Base-by-base conservation (phyloP, 257 asterid genomes). In the Paraleonurus japonicus region DNA sequence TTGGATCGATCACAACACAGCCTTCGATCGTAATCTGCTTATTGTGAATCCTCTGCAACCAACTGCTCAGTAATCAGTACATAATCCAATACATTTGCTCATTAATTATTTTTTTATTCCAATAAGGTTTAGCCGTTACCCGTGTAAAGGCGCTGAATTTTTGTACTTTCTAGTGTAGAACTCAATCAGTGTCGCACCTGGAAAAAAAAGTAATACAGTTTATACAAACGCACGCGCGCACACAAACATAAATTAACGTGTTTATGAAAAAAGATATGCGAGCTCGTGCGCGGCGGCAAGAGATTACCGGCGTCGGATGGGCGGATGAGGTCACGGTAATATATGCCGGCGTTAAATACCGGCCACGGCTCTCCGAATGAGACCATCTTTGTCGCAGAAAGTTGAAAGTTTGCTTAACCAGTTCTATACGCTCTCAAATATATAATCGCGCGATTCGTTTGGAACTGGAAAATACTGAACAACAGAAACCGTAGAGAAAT, bases 11-110 rank as follows among this genome's bases (percentile, higher is more conserved):
- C 65, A 81, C 92, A 61, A 85, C 85, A 58, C 75, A 58, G 65
- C 93, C 93, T 73, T 87, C 90, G 74, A 91, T 54, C 11, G 83
- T 75, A 66, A 95, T 89, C 92, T 95, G 94, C 81, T 85, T 72
- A 58, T 88, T 88, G 70, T 63, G 81, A 75, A 95, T 89, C 76
- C 99, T 91, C 92, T 91, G 99, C 95, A 95, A 74, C 99, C 98
- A 95, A 74, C 98, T 91, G 92, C 83, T 72, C 80, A 81, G 75
- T 63, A 57, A 48, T 81, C 76, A 79, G 73, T 37, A 54, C 67
- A 69, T 22, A 67, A 58, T 37, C 60, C 62, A 72, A 54, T 4
- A 67, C 24, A 72, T 37, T 19, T 24, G 48, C 62, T 54, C 10
- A 17, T n/a, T 27, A 41, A 72, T 15, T 51, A 1, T 2, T 33